Conservation (phyloP, 345 rosid genomes). For the Garcia nutans region DNA sequence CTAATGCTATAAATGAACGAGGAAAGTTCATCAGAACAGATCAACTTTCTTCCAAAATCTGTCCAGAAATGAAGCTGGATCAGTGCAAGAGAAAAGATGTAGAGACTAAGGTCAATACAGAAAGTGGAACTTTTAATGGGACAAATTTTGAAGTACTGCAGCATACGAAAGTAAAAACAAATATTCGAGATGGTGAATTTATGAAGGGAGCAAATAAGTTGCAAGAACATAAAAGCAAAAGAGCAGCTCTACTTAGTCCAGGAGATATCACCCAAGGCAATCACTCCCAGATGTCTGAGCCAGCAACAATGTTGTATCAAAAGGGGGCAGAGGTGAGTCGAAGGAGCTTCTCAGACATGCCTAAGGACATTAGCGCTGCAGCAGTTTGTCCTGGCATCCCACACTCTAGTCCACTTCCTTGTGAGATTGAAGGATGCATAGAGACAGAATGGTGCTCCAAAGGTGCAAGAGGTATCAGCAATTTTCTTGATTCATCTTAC, state of each 20-base stretch:
- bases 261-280: slow-evolving; percentile 38
- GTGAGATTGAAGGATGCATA: slow-evolving; percentile 35
- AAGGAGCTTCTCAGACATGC: slow-evolving; percentile 40
- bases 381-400: slow-evolving; percentile 31
- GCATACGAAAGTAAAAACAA: slow-evolving; percentile 26
- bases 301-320: slow-evolving; percentile 22
- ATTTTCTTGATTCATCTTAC: slow-evolving; percentile 35
- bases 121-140: slow-evolving; percentile 26
- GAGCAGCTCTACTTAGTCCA: slow-evolving; percentile 49
- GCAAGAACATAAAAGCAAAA: slow-evolving; percentile 34
- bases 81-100: slow-evolving; percentile 31
- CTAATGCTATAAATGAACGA: slow-evolving; percentile 14
- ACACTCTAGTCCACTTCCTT: slow-evolving; percentile 44
- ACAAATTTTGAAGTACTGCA: slow-evolving; percentile 34
- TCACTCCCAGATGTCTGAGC: slow-evolving; percentile 31
- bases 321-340: slow-evolving; percentile 35
- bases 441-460: slow-evolving; percentile 31
- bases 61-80: slow-evolving; percentile 27
- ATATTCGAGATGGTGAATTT: slow-evolving; percentile 30
- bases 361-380: slow-evolving; percentile 27
- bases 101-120: slow-evolving; percentile 25
- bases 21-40: slow-evolving; percentile 21
- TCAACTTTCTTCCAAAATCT: slow-evolving; percentile 27
- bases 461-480: slow-evolving; percentile 29
- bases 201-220: slow-evolving; percentile 32